phyloP scores from a whole-genome alignment of 2,329 filamentous ascomycete genomes.

The Sporothrix pallida region DNA sequence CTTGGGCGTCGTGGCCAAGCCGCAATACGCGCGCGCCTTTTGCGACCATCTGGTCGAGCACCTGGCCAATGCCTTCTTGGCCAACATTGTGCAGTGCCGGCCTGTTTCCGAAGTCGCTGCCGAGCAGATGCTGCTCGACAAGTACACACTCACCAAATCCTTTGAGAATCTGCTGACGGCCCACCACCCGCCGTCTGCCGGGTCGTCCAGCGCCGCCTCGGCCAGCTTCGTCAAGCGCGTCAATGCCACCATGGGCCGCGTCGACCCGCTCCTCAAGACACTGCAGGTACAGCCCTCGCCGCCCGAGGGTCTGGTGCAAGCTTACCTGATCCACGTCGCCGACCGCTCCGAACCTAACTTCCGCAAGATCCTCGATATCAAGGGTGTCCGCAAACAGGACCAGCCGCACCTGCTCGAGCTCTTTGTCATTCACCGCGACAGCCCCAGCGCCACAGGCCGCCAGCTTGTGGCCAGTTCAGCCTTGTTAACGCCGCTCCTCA shows the following conservation, averaged over 20 bases:
- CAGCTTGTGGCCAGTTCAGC: slow-evolving; percentile 73
- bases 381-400: slow-evolving; percentile 86
- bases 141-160: slow-evolving; percentile 84
- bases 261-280: slow-evolving; percentile 93
- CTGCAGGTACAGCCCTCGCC: slow-evolving; percentile 91
- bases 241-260: slow-evolving; percentile 79
- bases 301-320: slow-evolving; percentile 92
- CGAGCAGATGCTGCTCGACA: slow-evolving; percentile 96
- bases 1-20: slow-evolving; percentile 79
- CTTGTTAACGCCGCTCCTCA: slow-evolving; percentile 71
- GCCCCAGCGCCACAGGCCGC: slow-evolving; percentile 66
- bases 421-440: slow-evolving; percentile 79
- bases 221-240: slow-evolving; percentile 83
- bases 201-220: slow-evolving; percentile 47
- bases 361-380: slow-evolving; percentile 92
- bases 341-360: slow-evolving; percentile 95
- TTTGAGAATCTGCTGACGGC: slow-evolving; percentile 71
- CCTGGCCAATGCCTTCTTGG: slow-evolving; percentile 77
- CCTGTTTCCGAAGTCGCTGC: slow-evolving; percentile 93
- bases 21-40: slow-evolving; percentile 91
- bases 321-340: slow-evolving; percentile 95
- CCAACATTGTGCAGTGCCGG: slow-evolving; percentile 84
- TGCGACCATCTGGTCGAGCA: slow-evolving; percentile 95
- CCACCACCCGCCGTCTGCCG: slow-evolving; percentile 57
- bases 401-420: slow-evolving; percentile 84